Percentiles rank a stretch among this genome's conserved stretches.
These are phyloP conservation scores for Rhododendron ovatum DNA, from an alignment of 148 eudicot genomes.

Conservation along the genomic window DNA sequence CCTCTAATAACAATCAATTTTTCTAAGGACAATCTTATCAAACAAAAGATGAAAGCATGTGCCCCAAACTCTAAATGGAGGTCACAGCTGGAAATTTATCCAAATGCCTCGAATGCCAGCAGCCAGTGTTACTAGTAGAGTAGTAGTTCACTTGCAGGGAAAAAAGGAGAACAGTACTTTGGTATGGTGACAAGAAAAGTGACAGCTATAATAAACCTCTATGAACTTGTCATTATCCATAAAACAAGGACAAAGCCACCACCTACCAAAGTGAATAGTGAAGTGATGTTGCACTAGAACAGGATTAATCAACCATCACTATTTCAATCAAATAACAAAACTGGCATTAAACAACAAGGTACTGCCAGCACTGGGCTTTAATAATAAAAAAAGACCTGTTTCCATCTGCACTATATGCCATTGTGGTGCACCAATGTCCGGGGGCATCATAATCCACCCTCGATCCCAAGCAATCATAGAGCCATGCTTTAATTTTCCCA, in stretches of 20 bases:
- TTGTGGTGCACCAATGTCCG: conserved; percentile 61
- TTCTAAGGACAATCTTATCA: neutral
- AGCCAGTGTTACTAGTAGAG: neutral
- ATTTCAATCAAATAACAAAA: neutral
- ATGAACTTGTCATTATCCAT: neutral
- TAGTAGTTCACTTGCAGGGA: neutral
- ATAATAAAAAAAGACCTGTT: conserved; percentile 33
- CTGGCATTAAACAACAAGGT: neutral
- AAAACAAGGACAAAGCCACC: neutral
- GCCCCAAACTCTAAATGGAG: neutral
- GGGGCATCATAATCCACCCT: conserved; percentile 75
- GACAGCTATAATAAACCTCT: neutral
- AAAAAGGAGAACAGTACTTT: neutral
- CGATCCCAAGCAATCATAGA: conserved; percentile 61
- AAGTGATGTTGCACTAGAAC: neutral
- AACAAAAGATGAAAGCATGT: neutral
- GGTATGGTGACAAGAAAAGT: neutral
- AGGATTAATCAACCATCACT: neutral
- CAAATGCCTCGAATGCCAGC: neutral
- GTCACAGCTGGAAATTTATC: neutral
- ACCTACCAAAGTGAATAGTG: neutral
- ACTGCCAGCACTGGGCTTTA: neutral
- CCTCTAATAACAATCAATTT: neutral
- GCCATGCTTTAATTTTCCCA: conserved; percentile 80
- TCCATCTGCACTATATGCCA: conserved; percentile 76